phyloP scores from a whole-genome alignment of 2,329 filamentous ascomycete species.

The Diaporthe sp. region DNA sequence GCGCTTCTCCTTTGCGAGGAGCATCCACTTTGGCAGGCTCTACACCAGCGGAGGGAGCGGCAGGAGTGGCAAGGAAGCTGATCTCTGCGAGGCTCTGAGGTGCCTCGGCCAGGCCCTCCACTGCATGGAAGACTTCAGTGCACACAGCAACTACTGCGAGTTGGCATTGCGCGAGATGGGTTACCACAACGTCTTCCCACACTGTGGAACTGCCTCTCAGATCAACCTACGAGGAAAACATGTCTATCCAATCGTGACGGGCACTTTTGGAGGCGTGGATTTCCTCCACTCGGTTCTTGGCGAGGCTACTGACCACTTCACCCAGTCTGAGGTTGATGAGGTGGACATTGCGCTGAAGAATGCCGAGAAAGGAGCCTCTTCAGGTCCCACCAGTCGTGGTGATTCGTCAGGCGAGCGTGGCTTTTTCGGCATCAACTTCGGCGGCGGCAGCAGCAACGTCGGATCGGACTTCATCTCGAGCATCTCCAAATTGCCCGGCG shows the following conservation, averaged over 20 bases:
- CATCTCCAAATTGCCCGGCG: slow-evolving; percentile 80
- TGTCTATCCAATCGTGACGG: slow-evolving; percentile 81
- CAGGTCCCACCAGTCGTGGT: slow-evolving; percentile 48
- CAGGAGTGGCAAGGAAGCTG: slow-evolving; percentile 77
- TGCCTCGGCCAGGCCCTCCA: slow-evolving; percentile 83
- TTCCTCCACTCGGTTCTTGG: slow-evolving; percentile 85
- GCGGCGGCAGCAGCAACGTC: slow-evolving; percentile 51
- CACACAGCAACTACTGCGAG: slow-evolving; percentile 88
- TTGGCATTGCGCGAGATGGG: slow-evolving; percentile 82
- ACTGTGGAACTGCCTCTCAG: slow-evolving; percentile 77
- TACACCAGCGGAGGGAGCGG: slow-evolving; percentile 77
- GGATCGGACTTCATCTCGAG: slow-evolving; percentile 77
- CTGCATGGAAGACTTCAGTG: slow-evolving; percentile 84
- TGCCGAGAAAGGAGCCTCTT: slow-evolving; percentile 62
- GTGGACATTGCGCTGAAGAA: slow-evolving; percentile 81
- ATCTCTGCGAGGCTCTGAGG: slow-evolving; percentile 84
- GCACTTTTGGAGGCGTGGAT: slow-evolving; percentile 84
- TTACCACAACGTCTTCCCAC: slow-evolving; percentile 77
- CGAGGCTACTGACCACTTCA: slow-evolving; percentile 87
- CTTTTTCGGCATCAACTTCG: slow-evolving; percentile 52
- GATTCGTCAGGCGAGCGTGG: slow-evolving; percentile 47
- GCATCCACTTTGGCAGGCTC: slow-evolving; percentile 82
- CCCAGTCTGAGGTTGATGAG: slow-evolving; percentile 87
- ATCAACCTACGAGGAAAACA: slow-evolving; percentile 75
- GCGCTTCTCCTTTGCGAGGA: slow-evolving; percentile 79